Conservation (phyloP, 495 filamentous ascomycete genomes). For the Apiosordaria backusii region DNA sequence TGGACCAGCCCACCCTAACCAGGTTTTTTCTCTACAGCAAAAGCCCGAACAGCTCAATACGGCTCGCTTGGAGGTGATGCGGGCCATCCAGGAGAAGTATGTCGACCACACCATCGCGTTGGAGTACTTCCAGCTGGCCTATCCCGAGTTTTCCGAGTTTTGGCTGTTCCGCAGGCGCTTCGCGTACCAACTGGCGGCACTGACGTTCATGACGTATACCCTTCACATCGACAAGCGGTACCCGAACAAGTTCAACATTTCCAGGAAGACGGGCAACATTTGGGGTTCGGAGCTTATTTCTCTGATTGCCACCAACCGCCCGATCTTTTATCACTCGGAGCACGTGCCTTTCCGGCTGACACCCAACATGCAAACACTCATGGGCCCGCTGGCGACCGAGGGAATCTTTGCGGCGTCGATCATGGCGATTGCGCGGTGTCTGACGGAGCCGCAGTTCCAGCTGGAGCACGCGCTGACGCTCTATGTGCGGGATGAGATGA, state of each 20-base stretch:
- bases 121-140: conserved; percentile 85
- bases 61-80: conserved; percentile 77
- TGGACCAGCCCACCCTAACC: conserved; percentile 24
- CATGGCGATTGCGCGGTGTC: conserved; percentile 92
- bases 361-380: conserved; percentile 88
- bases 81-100: conserved; percentile 86
- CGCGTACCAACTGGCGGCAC: conserved; percentile 89
- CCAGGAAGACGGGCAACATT: conserved; percentile 83
- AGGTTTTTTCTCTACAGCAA: conserved; percentile 43
- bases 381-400: conserved; percentile 93
- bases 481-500: conserved; percentile 96
- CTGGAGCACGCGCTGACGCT: conserved; percentile 88
- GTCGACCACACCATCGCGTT: conserved; percentile 75
- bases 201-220: conserved; percentile 98
- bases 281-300: conserved; percentile 95
- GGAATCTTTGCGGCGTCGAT: conserved; percentile 88
- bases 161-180: conserved; percentile 97
- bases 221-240: conserved; percentile 93
- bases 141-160: conserved; percentile 88
- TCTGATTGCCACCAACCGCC: conserved; percentile 70
- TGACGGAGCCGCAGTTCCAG: conserved; percentile 88
- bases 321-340: conserved; percentile 91
- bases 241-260: conserved; percentile 90
- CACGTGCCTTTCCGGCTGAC: conserved; percentile 95
- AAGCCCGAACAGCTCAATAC: conserved; percentile 62